Evolutionary conservation across 2,329 filamentous ascomycete species (phyloP).

Genomic region (Venturia nashicola): DNA sequence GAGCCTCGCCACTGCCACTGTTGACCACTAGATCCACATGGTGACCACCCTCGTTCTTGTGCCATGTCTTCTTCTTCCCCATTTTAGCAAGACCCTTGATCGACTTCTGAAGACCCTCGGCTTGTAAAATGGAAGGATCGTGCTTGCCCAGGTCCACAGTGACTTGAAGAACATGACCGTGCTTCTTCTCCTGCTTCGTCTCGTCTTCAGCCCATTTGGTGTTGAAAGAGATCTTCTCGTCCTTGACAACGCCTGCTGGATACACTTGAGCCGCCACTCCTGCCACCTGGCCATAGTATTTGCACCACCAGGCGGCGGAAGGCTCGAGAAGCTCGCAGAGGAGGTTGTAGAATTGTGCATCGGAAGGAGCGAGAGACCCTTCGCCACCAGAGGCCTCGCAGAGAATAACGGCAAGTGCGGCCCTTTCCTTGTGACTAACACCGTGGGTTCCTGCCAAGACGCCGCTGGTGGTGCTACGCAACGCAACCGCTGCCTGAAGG

Average conservation of each 20-base stretch:
- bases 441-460: constrained; percentile 58
- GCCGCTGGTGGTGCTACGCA: constrained; percentile 61
- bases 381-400: constrained; percentile 61
- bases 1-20: not conserved
- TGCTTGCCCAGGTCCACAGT: constrained; percentile 1
- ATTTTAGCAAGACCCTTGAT: constrained; percentile 22
- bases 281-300: constrained; percentile 50
- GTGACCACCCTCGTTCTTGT: constrained; percentile 10
- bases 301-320: constrained; percentile 51
- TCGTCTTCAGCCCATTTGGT: constrained; percentile 15
- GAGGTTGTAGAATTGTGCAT: constrained; percentile 41
- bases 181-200: constrained; percentile 1
- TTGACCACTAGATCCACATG: not conserved
- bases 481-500: constrained; percentile 45
- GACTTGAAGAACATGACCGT: constrained; percentile 3
- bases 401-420: constrained; percentile 57
- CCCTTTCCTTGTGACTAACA: constrained; percentile 58
- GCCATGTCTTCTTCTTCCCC: constrained; percentile 29
- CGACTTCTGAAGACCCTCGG: constrained; percentile 20
- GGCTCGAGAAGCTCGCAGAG: constrained; percentile 41
- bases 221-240: constrained; percentile 18
- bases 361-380: constrained; percentile 42
- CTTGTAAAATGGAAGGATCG: not conserved
- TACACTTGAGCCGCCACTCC: constrained; percentile 46
- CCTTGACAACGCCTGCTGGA: constrained; percentile 41